Evolutionary conservation across 768 basidiomycete species (phyloP), one percentile per base, ranked within the genome.

Genomic region (Leccinum uliginosum): DNA sequence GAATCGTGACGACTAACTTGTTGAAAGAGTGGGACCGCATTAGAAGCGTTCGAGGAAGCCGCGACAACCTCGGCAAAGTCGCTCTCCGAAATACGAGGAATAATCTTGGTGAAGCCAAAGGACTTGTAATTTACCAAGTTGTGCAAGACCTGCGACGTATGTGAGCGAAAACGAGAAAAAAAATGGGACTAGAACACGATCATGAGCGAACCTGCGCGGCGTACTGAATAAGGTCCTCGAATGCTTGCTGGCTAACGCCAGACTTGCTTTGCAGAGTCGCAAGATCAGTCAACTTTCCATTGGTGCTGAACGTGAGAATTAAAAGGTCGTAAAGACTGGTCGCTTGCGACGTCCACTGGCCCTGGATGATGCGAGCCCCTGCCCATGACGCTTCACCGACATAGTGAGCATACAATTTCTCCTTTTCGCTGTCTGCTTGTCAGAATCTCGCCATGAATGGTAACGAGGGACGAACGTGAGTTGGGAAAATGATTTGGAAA

Each of bases 91-190:
- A 89, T 64, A 19, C 93, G 86, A 21, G 93, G 91, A 50, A 92
- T 67, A 62, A 95, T 87, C 74, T 95, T 94, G 44, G 88, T 89
- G 66, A 87, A 89, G 1, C 92, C 92, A 59, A 94, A 94, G 3
- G 78, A 80, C 68, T 83, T 89, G 73, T 85, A 91, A 72, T 93
- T 93, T 23, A 62, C 79, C 32, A 80, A 58, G 55, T 78, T 78
- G 59, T 74, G 75, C 58, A 80, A 56, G 26, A 73, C 72, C 77
- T 75, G 29, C 29, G 14, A 27, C 4, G 6, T 10, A 15, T 4
- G 30, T 27, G 30, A 6, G 54, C 49, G 14, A 46, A 34, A 24
- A 51, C 9, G 49, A 8, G 0, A 9, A n/a, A 0, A 14, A 1
- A 10, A n/a, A n/a, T n/a, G 7, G 0, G 30, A 51, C 11, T 17